These are phyloP conservation scores for Sporothrix inflata DNA, from an alignment of 2,329 filamentous ascomycete genomes.

Conservation along the genomic window DNA sequence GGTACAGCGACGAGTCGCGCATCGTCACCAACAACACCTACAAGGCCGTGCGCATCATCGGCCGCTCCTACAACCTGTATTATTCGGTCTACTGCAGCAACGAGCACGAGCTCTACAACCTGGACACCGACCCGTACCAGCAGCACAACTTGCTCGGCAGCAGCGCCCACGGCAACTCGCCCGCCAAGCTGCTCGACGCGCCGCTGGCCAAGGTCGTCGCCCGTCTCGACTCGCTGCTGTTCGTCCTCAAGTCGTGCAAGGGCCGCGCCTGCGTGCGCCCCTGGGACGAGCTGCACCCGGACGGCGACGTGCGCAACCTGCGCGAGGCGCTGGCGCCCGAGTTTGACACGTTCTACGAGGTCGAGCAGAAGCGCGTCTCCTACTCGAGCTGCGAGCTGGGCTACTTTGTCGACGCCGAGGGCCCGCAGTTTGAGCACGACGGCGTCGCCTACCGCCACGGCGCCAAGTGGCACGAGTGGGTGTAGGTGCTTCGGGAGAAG, in stretches of 20 bases:
- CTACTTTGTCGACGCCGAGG: constrained; percentile 60
- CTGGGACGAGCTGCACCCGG: constrained; percentile 61
- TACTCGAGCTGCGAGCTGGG: constrained; percentile 60
- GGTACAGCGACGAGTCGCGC: constrained; percentile 33
- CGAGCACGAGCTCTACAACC: constrained; percentile 65
- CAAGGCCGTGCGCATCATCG: constrained; percentile 61
- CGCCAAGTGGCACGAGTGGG: constrained; percentile 39
- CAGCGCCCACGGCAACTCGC: constrained; percentile 26
- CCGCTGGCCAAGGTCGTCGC: constrained; percentile 48
- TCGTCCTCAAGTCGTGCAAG: constrained; percentile 65
- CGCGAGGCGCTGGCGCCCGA: constrained; percentile 51
- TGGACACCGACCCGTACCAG: constrained; percentile 56
- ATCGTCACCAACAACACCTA: constrained; percentile 57
- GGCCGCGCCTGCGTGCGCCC: constrained; percentile 56
- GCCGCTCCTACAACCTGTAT: constrained; percentile 60
- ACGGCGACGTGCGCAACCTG: constrained; percentile 54
- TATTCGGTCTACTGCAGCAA: constrained; percentile 72
- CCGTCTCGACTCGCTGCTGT: constrained; percentile 60
- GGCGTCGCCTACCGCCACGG: constrained; percentile 39
- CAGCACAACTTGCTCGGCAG: constrained; percentile 48
- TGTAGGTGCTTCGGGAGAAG: constrained; percentile 31
- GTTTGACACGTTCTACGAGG: constrained; percentile 59
- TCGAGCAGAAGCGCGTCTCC: constrained; percentile 52
- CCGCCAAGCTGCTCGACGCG: constrained; percentile 40
- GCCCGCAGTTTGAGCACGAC: constrained; percentile 49